Conservation (phyloP, 129 eudicot species). For the sunflower (Helianthus annuus) region HanXRQr2.0-SUNRISE NC_035447.2:52615769-52616268, state of each 20-base stretch:
- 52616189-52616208: slow-evolving; percentile 1
- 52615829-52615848: slow-evolving; percentile 19
- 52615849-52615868: slow-evolving; percentile 39
- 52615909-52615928: slow-evolving; percentile 34
- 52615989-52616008: slow-evolving; percentile 26
- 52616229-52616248: slow-evolving; percentile 25
- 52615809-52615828: slow-evolving; percentile 32
- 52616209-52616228: slow-evolving; percentile 5
- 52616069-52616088: slow-evolving; percentile 22
- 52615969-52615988: not conserved
- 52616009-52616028: slow-evolving; percentile 1
- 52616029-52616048: slow-evolving; percentile 26
- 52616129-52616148: slow-evolving; percentile 17
- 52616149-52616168: slow-evolving; percentile 27
- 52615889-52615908: slow-evolving; percentile 41
- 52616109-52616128: slow-evolving; percentile 2
- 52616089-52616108: slow-evolving; percentile 13
- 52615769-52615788: not conserved
- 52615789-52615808: slow-evolving; percentile 40
- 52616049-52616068: slow-evolving; percentile 22
- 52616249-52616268: slow-evolving; percentile 23
- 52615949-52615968: slow-evolving; percentile 41
- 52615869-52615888: slow-evolving; percentile 31
- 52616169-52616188: not conserved
- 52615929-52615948: slow-evolving; percentile 29